A percentile compares a stretch with the other conserved stretches of the same genome.
Conservation (phyloP, 345 rosid genomes). For the Euphorbia peplus region DNA sequence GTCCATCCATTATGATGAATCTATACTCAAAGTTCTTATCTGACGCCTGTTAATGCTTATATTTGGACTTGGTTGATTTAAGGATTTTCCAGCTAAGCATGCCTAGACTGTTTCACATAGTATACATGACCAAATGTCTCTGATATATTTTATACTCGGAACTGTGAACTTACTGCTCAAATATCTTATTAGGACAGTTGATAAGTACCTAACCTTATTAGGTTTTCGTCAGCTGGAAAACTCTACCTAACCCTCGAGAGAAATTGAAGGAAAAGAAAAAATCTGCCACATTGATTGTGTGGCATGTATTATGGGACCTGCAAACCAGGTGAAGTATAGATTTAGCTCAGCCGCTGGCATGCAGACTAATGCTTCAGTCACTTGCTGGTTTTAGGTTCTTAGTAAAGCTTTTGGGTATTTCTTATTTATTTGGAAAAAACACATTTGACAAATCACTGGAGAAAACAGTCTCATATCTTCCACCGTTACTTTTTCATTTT, state of each 20-base stretch:
- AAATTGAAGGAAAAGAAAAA: background rate
- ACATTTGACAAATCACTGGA: background rate
- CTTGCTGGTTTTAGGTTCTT: background rate
- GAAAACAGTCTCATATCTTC: background rate
- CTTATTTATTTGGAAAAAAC: background rate
- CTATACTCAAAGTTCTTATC: background rate
- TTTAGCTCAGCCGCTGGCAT: background rate
- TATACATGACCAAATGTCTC: background rate
- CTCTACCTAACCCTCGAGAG: background rate
- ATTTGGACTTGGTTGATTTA: background rate
- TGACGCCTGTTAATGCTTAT: background rate
- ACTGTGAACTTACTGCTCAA: background rate
- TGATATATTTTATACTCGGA: background rate
- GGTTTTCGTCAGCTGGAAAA: background rate
- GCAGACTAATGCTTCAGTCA: background rate
- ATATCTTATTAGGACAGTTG: background rate
- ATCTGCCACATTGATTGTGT: background rate
- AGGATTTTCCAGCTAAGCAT: background rate
- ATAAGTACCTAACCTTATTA: background rate
- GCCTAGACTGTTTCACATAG: background rate
- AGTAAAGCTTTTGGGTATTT: background rate
- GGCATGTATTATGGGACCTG: background rate
- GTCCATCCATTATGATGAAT: background rate
- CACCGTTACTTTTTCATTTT: background rate
- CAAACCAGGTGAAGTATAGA: background rate